Evolutionary conservation across 495 filamentous ascomycete species (phyloP).

Genomic region (Penicillium lividum): DNA sequence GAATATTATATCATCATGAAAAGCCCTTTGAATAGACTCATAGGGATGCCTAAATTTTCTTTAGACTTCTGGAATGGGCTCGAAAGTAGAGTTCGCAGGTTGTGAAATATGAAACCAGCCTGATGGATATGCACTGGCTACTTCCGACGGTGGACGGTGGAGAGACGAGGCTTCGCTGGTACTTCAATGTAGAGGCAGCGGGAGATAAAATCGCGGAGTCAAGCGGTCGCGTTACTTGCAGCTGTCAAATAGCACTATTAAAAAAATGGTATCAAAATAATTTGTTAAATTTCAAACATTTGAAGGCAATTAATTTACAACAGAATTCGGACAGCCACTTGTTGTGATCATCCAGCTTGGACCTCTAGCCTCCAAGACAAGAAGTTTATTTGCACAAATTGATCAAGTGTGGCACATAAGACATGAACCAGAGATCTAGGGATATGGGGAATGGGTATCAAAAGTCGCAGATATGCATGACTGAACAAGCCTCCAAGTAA

Average conservation of each 20-base stretch:
- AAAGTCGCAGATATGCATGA: conserved; percentile 31
- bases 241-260: too few species aligned
- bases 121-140: too few species aligned
- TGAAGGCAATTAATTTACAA: conserved; percentile 1
- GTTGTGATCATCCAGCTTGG: conserved; percentile 11
- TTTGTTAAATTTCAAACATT: not conserved
- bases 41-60: too few species aligned
- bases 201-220: not conserved
- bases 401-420: conserved; percentile 7
- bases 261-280: not conserved
- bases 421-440: conserved; percentile 16
- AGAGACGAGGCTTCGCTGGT: too few species aligned
- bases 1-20: too few species aligned
- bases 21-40: too few species aligned
- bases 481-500: conserved; percentile 21
- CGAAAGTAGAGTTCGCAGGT: too few species aligned
- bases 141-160: too few species aligned
- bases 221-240: too few species aligned
- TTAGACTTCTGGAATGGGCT: too few species aligned
- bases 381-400: conserved; percentile 23
- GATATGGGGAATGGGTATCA: conserved; percentile 40
- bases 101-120: too few species aligned
- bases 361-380: conserved; percentile 8
- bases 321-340: not conserved
- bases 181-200: too few species aligned